These are phyloP conservation scores for Lecanoromycetidae sp. DNA, from an alignment of 2,329 filamentous ascomycete species.

Conservation along the genomic window DNA sequence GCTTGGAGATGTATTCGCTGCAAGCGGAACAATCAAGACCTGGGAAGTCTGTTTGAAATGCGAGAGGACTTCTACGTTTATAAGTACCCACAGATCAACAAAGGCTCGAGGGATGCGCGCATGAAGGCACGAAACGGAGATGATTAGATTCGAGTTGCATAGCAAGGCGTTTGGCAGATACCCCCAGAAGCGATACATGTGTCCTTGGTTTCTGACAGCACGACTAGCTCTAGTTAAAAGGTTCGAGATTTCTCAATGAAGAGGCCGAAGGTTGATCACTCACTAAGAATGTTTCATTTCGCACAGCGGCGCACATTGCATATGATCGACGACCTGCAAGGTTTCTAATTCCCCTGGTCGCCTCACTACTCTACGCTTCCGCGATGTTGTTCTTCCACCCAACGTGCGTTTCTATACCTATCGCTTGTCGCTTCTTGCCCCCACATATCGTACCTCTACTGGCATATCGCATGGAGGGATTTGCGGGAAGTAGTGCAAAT, in stretches of 20 bases:
- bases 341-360: too few species aligned
- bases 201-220: background rate
- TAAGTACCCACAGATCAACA: slow-evolving; percentile 5
- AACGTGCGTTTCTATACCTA: background rate
- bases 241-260: background rate
- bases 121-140: background rate
- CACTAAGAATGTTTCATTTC: too few species aligned
- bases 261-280: too few species aligned
- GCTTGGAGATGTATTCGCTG: slow-evolving; percentile 35
- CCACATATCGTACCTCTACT: background rate
- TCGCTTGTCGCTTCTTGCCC: background rate
- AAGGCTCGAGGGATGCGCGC: background rate
- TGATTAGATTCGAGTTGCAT: background rate
- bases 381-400: too few species aligned
- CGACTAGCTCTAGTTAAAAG: background rate
- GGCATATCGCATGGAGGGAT: background rate
- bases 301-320: too few species aligned
- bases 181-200: background rate
- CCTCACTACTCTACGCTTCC: too few species aligned
- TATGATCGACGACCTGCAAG: too few species aligned
- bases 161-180: background rate
- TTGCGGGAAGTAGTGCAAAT: too few species aligned
- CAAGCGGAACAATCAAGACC: slow-evolving; percentile 34
- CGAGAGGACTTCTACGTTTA: slow-evolving; percentile 24
- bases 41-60: slow-evolving; percentile 34